Percentiles rank a stretch among this genome's conserved stretches.
Conservation (phyloP, 2,329 filamentous ascomycete genomes). For the Chaetomiaceae sp. region DNA sequence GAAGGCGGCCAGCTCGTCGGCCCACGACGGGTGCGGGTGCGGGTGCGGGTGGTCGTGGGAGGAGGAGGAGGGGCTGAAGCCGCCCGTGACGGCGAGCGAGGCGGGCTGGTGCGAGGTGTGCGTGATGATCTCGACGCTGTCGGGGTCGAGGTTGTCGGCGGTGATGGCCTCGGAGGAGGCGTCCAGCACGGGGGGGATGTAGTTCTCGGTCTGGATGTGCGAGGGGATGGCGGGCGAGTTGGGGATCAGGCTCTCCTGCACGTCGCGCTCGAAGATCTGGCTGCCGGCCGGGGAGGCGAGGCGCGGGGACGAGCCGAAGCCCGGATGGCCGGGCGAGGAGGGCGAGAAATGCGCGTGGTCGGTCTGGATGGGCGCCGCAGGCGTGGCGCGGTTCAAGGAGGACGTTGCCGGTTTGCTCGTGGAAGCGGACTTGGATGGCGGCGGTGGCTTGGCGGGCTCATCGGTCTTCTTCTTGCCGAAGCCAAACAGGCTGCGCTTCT, state of each 20-base stretch:
- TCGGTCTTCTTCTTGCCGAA: slow-evolving; percentile 57
- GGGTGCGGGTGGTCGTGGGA: too few relatives aligned
- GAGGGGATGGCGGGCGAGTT: slow-evolving; percentile 81
- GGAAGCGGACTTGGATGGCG: slow-evolving; percentile 26
- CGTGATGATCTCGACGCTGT: slow-evolving; percentile 88
- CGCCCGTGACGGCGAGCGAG: slow-evolving; percentile 56
- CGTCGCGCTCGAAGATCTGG: slow-evolving; percentile 89
- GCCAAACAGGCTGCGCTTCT: slow-evolving; percentile 54
- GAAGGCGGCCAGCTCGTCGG: slow-evolving; percentile 52
- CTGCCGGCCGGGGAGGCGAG: slow-evolving; percentile 70
- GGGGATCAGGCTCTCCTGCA: slow-evolving; percentile 73
- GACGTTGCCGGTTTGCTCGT: slow-evolving; percentile 1
- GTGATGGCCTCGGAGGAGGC: slow-evolving; percentile 91
- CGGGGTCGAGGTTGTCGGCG: slow-evolving; percentile 74
- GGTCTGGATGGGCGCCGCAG: slow-evolving; percentile 30
- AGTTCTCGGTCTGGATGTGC: slow-evolving; percentile 90
- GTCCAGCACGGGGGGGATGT: slow-evolving; percentile 85
- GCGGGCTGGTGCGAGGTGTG: slow-evolving; percentile 79
- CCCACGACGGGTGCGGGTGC: slow-evolving; percentile 48
- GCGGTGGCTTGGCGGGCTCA: slow-evolving; percentile 30
- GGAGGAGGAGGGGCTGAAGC: slow-evolving; percentile 30
- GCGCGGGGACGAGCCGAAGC: slow-evolving; percentile 8
- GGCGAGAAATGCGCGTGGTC: slow-evolving; percentile 39
- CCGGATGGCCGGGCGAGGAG: slow-evolving; percentile 58
- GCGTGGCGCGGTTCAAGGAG: slow-evolving; percentile 26